Evolutionary conservation across 1,284 basidiomycete species (phyloP).

Genomic region (Cutaneotrichosporon sp.): DNA sequence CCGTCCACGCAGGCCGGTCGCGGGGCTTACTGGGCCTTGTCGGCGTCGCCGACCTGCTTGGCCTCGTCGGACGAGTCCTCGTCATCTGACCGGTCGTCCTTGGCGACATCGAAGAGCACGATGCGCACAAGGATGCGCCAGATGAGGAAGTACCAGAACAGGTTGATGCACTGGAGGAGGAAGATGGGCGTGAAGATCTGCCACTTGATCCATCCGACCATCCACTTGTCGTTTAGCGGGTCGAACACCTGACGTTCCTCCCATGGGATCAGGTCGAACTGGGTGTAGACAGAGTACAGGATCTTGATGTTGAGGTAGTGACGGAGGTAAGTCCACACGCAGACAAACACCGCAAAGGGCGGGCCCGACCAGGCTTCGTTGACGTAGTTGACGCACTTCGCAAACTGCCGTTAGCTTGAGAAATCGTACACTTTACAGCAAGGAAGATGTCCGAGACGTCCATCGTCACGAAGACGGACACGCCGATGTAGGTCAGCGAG

Average conservation of each 20-base stretch:
- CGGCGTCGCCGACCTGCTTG: slow-evolving; percentile 22
- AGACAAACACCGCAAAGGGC: slow-evolving; percentile 68
- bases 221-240: slow-evolving; percentile 66
- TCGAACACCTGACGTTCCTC: slow-evolving; percentile 55
- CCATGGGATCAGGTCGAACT: slow-evolving; percentile 77
- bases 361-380: slow-evolving; percentile 65
- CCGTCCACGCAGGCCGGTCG: not conserved
- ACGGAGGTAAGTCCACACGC: slow-evolving; percentile 89
- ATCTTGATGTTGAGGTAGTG: slow-evolving; percentile 89
- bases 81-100: slow-evolving; percentile 57
- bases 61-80: slow-evolving; percentile 49
- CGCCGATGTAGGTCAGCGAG: slow-evolving; percentile 82
- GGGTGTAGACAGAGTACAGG: slow-evolving; percentile 78
- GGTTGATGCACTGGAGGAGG: slow-evolving; percentile 74
- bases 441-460: slow-evolving; percentile 90
- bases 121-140: slow-evolving; percentile 63
- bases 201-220: slow-evolving; percentile 74
- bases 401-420: slow-evolving; percentile 58
- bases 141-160: slow-evolving; percentile 89
- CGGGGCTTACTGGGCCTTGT: slow-evolving; percentile 23
- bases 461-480: slow-evolving; percentile 93
- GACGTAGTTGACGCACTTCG: slow-evolving; percentile 85
- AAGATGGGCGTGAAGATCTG: slow-evolving; percentile 75
- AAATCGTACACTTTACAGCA: slow-evolving; percentile 60
- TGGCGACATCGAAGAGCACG: slow-evolving; percentile 40